Evolutionary conservation across 768 basidiomycete genomes (phyloP).

Genomic region (Hebeloma cylindrosporum): DNA sequence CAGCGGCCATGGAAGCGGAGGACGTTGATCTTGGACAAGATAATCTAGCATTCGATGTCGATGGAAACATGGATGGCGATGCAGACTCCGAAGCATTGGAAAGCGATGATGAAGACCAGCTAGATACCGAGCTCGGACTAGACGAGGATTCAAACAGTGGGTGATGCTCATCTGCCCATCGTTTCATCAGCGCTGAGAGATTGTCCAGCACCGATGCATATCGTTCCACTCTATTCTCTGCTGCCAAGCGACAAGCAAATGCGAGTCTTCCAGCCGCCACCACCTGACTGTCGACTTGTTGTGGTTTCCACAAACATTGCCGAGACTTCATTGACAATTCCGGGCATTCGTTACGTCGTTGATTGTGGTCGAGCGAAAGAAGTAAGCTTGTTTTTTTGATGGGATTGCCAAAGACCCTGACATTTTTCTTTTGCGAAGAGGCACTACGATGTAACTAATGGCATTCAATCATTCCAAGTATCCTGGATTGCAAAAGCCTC

Average conservation of each 20-base stretch:
- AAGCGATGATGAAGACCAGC: conserved; percentile 63
- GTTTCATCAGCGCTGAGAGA: conserved; percentile 5
- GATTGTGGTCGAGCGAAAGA: conserved; percentile 96
- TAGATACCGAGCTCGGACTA: conserved; percentile 57
- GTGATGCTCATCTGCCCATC: conserved; percentile 18
- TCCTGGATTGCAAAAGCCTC: conserved; percentile 96
- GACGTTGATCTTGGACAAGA: conserved; percentile 69
- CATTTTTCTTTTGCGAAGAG: conserved; percentile 46
- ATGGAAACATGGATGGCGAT: conserved; percentile 55
- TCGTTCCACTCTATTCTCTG: conserved; percentile 92
- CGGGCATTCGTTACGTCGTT: conserved; percentile 96
- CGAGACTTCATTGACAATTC: conserved; percentile 96
- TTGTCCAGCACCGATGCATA: conserved; percentile 81
- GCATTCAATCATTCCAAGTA: conserved; percentile 91
- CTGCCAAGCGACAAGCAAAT: conserved; percentile 93
- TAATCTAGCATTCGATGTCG: conserved; percentile 68
- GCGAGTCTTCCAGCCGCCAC: conserved; percentile 86
- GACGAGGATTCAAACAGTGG: conserved; percentile 71
- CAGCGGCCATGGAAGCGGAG: conserved; percentile 78
- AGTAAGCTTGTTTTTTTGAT: conserved; percentile 38
- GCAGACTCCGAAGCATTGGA: conserved; percentile 80
- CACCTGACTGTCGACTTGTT: conserved; percentile 78
- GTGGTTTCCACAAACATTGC: conserved; percentile 96
- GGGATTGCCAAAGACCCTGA: neutral
- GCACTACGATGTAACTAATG: conserved; percentile 74